Base-by-base conservation (phyloP, 805 yeast species). In the Kodamaea leandrae region DNA sequence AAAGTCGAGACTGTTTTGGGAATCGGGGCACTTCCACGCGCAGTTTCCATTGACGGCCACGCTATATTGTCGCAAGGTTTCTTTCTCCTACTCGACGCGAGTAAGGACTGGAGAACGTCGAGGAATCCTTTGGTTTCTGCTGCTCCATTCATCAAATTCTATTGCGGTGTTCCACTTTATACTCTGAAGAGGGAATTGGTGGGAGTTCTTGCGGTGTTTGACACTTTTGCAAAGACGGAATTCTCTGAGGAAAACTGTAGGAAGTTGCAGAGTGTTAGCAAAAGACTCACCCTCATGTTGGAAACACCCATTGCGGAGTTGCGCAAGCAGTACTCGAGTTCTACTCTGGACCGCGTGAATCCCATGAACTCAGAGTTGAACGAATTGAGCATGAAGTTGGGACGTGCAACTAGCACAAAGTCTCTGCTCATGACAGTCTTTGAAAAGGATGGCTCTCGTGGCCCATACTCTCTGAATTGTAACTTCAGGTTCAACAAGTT, bases 31-130 rank as follows among this genome's bases (percentile, higher is more conserved):
- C 70, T 79, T 37, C 79, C 80, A 9, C 65, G 87, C 39, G 60
- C 58, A 15, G 61, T 79, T 2, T 79, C 88, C 6, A 58, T 85
- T 34, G 93, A 85, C 55, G 79, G 79, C 6, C 91, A 85, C 60
- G 69, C 88, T 0, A 69, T 85, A 2, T 60, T 85, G 25, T 81
- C 89, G 0, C 57, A 66, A 5, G 79, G 70, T 2, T 69, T 72
- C 45, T 75, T 85, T 40, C 63, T 78, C 3, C 49, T 85, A 6
- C 54, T 70, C 4, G 86, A 84, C 55, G 80, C 89, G 2, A 57
- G 78, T 4, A 62, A 63, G 25, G 95, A 85, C 54, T 85, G 95
- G 93, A 67, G 95, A 55, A 74, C 82, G 3, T 52, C 60, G 13
- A 61, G 66, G 29, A 82, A 78, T 51, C 91, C 91, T 0, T 64